phyloP scores from a whole-genome alignment of 2,329 filamentous ascomycete genomes.

The Beauveria australis region DNA sequence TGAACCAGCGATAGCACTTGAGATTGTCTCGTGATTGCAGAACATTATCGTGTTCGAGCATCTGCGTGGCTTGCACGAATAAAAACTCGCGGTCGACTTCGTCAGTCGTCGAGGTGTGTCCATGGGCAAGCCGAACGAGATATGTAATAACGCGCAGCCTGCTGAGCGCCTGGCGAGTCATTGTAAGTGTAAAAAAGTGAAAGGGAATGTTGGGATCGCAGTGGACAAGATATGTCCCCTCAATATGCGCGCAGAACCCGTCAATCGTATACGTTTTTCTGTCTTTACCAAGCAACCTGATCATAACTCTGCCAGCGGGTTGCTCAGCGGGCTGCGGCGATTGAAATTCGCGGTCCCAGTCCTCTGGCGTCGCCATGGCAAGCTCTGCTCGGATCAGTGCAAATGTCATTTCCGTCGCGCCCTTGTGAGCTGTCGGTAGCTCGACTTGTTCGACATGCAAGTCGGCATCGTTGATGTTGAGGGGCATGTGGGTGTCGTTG shows the following conservation, averaged over 20 bases:
- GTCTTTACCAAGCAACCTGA: slow-evolving; percentile 42
- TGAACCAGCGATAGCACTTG: slow-evolving; percentile 50
- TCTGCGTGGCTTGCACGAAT: slow-evolving; percentile 46
- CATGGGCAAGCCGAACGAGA: slow-evolving; percentile 39
- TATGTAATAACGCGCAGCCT: slow-evolving; percentile 49
- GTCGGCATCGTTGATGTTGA: slow-evolving; percentile 56
- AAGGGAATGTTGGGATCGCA: slow-evolving; percentile 52
- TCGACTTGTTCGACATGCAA: slow-evolving; percentile 50
- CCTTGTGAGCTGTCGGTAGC: slow-evolving; percentile 37
- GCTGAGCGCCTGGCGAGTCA: slow-evolving; percentile 47
- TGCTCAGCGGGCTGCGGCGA: slow-evolving; percentile 30
- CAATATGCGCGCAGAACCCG: slow-evolving; percentile 46
- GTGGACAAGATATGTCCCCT: slow-evolving; percentile 45
- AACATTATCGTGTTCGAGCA: slow-evolving; percentile 52
- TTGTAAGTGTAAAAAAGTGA: slow-evolving; percentile 50
- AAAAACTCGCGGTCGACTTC: slow-evolving; percentile 42
- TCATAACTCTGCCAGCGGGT: slow-evolving; percentile 23
- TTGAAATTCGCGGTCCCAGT: slow-evolving; percentile 20
- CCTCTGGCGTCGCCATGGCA: slow-evolving; percentile 37
- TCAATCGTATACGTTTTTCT: slow-evolving; percentile 42
- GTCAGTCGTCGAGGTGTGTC: slow-evolving; percentile 30
- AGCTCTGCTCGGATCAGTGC: slow-evolving; percentile 49
- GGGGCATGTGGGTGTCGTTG: slow-evolving; percentile 47
- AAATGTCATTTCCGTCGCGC: slow-evolving; percentile 54
- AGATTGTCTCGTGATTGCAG: slow-evolving; percentile 44